Base-by-base conservation (phyloP, 2,329 filamentous ascomycete species). In the Diaporthe longicolla region DNA sequence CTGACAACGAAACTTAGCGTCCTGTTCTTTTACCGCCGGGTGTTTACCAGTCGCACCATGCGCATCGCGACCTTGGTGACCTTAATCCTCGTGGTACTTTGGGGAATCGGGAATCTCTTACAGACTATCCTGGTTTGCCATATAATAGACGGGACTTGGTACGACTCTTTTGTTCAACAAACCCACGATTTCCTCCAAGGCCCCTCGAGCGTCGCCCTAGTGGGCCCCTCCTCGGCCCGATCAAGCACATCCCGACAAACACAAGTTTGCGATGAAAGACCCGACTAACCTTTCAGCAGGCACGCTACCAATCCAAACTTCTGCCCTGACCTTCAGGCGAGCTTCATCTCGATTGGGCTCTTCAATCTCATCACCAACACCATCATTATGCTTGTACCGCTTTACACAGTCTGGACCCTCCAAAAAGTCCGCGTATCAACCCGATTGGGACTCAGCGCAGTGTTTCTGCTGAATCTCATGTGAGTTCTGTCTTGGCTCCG, bases 11-110 rank as follows among this genome's bases (percentile, higher is more conserved):
- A 86, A 72, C 77, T 85, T 43, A 84, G 82, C 63, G 83, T 86
- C 43, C 73, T 86, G 54, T 79, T 81, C 52, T 85, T 86, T 76
- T 86, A 86, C 74, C 79, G 83, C n/a, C 82, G 84, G n/a, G 79
- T 86, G 9, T 84, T 85, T 63, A 80, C 80, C n/a, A 81, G 81
- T 66, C 71, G 76, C 4, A 66, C 74, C 17, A 75, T 84, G 76
- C 79, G 82, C 8, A 63, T 81, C 13, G 77, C 80, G 4, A 80
- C 81, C 35, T 80, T 79, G 63, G 72, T 78, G 21, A 75, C 76
- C n/a, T 75, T 82, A 21, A 76, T 32, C 10, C 75, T 82, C 24
- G 75, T 82, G 26, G 61, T 59, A 0, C 43, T 76, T 4, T 82
- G 81, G 81, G 75, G 71, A 40, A 26, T 79, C 26, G 76, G 75